Percentiles rank a stretch among this genome's conserved stretches.
Evolutionary conservation across 345 rosid genomes (phyloP).

Genomic region (Syzygium aqueum): DNA sequence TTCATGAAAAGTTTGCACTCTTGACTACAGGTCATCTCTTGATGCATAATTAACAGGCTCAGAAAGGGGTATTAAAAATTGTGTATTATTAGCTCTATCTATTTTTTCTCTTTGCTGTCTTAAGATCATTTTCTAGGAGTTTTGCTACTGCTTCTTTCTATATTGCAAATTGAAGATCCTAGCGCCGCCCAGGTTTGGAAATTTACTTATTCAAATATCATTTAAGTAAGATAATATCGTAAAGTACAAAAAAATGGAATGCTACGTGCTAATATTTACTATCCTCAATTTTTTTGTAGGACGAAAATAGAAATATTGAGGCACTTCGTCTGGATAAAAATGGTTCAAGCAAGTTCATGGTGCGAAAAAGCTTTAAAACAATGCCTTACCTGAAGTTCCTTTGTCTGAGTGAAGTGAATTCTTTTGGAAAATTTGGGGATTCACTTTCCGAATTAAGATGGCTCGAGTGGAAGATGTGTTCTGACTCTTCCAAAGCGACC

Average conservation of each 20-base stretch:
- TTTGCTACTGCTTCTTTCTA: neutral
- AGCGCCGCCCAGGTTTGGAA: no score
- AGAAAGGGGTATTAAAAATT: no score
- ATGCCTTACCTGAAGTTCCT: neutral
- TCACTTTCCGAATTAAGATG: neutral
- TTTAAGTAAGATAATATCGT: no score
- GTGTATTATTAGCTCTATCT: neutral
- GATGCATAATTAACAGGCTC: no score
- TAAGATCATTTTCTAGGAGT: neutral
- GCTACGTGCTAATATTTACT: neutral
- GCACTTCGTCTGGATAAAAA: neutral
- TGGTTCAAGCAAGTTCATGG: neutral
- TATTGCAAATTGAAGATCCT: no score
- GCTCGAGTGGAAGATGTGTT: neutral
- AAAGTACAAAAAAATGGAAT: no score
- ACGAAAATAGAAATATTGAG: neutral
- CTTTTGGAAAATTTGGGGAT: rapidly evolving
- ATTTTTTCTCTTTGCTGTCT: neutral
- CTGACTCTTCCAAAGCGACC: neutral
- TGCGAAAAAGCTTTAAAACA: rapidly evolving
- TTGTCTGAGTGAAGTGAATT: rapidly evolving
- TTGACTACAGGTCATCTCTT: no score
- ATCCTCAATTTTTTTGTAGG: neutral
- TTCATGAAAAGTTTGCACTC: no score
- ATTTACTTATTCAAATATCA: no score